Evolutionary conservation across 2,329 filamentous ascomycete genomes (phyloP).

Genomic region (Gnomoniopsis smithogilvyi): DNA sequence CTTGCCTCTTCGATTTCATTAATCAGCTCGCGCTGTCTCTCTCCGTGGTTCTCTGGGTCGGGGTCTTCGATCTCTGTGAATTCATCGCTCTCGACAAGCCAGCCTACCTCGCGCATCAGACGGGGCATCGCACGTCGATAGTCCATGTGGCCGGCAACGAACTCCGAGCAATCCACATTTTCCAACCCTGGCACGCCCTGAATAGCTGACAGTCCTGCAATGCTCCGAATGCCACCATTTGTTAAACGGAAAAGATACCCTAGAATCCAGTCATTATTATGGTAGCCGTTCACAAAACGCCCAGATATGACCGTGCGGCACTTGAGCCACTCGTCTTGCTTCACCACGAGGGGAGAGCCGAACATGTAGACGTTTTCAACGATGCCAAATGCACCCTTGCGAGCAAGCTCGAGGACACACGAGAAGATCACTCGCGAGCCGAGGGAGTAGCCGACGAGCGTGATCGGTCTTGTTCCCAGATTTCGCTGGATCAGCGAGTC

Average conservation of each 20-base stretch:
- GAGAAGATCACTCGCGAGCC: constrained; percentile 91
- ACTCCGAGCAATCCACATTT: constrained; percentile 82
- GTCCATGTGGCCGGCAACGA: constrained; percentile 92
- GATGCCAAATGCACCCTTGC: constrained; percentile 78
- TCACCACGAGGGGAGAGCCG: constrained; percentile 87
- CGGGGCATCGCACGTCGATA: constrained; percentile 91
- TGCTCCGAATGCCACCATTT: constrained; percentile 81
- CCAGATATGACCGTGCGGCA: constrained; percentile 82
- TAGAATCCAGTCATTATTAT: constrained; percentile 94
- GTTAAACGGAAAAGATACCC: constrained; percentile 95
- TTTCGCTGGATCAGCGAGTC: constrained; percentile 92
- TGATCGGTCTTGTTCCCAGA: constrained; percentile 85
- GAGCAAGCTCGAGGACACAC: constrained; percentile 81
- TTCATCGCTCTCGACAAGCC: constrained; percentile 88
- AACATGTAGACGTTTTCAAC: constrained; percentile 96
- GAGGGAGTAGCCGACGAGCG: constrained; percentile 90
- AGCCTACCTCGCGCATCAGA: constrained; percentile 82
- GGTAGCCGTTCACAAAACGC: constrained; percentile 93
- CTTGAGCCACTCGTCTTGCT: constrained; percentile 82
- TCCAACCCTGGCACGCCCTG: constrained; percentile 77
- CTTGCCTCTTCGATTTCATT: constrained; percentile 95
- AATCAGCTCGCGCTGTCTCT: constrained; percentile 88
- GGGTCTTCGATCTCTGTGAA: constrained; percentile 97
- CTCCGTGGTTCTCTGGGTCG: constrained; percentile 86
- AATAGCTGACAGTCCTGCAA: constrained; percentile 79